Evolutionary conservation across 306 rosid species (phyloP).

Genomic region (Begonia loranthoides): DNA sequence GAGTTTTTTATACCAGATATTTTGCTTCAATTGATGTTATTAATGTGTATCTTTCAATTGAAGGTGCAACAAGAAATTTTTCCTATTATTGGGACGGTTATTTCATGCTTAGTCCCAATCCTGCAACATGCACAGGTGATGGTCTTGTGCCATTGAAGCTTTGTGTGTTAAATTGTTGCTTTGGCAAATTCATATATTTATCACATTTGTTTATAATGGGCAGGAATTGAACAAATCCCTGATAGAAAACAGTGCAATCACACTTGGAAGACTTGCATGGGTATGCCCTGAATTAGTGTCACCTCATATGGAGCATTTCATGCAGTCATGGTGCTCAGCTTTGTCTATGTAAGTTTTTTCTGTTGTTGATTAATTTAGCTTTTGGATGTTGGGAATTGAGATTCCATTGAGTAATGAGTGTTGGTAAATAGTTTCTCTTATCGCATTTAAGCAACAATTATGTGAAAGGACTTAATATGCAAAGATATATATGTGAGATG

Average conservation of each 20-base stretch:
- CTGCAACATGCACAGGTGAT: conserved; percentile 84
- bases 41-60: conserved; percentile 8
- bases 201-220: conserved; percentile 14
- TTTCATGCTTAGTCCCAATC: conserved; percentile 77
- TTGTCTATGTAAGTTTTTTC: conserved; percentile 52
- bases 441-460: too few relatives aligned
- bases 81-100: conserved; percentile 63
- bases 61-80: conserved; percentile 93
- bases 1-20: too few relatives aligned
- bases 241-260: conserved; percentile 88
- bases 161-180: background rate
- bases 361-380: too few relatives aligned
- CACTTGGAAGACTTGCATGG: conserved; percentile 98
- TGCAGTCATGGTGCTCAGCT: conserved; percentile 95
- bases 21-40: background rate
- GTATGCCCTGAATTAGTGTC: conserved; percentile 93
- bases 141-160: conserved; percentile 9
- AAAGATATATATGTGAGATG: too few relatives aligned
- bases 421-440: too few relatives aligned
- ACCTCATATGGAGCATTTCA: conserved; percentile 97
- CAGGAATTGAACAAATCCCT: conserved; percentile 87
- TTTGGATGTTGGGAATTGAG: too few relatives aligned
- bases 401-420: too few relatives aligned
- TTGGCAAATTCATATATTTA: conserved; percentile 14
- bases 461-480: too few relatives aligned